Evolutionary conservation across 345 rosid genomes (phyloP), one percentile per base, ranked within the genome.

Genomic region (Moricandia arvensis): DNA sequence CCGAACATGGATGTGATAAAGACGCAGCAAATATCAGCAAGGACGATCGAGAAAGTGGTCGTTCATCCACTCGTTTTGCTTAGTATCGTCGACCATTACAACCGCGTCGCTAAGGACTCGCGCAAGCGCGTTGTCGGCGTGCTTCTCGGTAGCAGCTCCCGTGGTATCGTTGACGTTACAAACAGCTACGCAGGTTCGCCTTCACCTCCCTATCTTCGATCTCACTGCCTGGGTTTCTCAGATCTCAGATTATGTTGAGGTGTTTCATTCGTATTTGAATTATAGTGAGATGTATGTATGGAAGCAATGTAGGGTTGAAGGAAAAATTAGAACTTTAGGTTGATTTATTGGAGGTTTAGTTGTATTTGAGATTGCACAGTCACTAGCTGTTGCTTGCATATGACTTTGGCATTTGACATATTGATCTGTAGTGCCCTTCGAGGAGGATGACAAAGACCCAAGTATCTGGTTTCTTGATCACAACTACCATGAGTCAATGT

Each of bases 391-490:
- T 13, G n/a, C 51, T 43, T 43, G 51, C 16, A 43, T 3, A 0
- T 43, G 51, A 4, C 16, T 45, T 21, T 21, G 24, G 2, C 24
- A 21, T 5, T 45, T 45, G 51, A 3, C 3, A 5, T 13, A 45
- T 45, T 45, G 7, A 13, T 45, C 74, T 68, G 16, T 87, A 95
- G 97, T 95, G 70, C 99, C 99, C 6, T 92, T 92, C 51, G 99
- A 95, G 81, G 99, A 95, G 81, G 99, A 95, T 74, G 97, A 92
- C 31, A 95, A 89, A 79, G 97, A 92, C 71, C 71, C 96, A 2
- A 82, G 90, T 79, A 91, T 95, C 9, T 95, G 97, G 99, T 95
- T 92, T 84, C 87, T 95, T 71, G 97, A 95, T 85, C 97, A 92
- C 81, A 95, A 92, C 79, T 95, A 95, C 85, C 99, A 92, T 37